Conservation (phyloP, 345 rosid species). For the Psidium friedrichsthalianum region DNA sequence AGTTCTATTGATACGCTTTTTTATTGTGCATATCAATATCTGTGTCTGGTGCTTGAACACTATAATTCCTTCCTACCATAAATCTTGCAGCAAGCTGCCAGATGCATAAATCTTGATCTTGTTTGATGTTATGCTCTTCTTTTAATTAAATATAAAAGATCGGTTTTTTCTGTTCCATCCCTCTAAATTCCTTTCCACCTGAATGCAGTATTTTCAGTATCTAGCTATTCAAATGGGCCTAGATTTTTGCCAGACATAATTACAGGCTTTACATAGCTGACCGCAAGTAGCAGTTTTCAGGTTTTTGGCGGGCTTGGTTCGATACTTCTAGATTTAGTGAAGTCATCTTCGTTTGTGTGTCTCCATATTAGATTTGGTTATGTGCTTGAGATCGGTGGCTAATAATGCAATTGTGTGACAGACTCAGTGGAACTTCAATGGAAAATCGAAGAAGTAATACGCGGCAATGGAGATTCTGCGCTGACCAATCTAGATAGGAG, state of each 20-base stretch:
- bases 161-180: background rate
- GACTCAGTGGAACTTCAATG: slow-evolving; percentile 50
- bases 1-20: background rate
- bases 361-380: background rate
- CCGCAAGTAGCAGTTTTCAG: background rate
- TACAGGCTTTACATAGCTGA: background rate
- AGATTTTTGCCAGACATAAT: background rate
- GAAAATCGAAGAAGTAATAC: slow-evolving; percentile 59
- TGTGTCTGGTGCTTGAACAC: background rate
- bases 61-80: background rate
- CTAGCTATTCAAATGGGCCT: background rate
- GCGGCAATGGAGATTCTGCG: slow-evolving; percentile 78
- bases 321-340: background rate
- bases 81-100: background rate
- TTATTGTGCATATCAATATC: background rate
- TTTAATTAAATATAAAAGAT: background rate
- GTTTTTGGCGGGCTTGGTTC: background rate
- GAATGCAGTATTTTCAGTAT: background rate
- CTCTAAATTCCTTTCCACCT: background rate
- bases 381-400: background rate
- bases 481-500: slow-evolving; percentile 64
- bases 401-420: slow-evolving; percentile 7
- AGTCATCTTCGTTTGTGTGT: background rate
- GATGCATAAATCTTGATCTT: background rate
- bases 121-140: background rate